Evolutionary conservation across 1,284 basidiomycete genomes (phyloP).

Genomic region (Trametes versicolor): DNA sequence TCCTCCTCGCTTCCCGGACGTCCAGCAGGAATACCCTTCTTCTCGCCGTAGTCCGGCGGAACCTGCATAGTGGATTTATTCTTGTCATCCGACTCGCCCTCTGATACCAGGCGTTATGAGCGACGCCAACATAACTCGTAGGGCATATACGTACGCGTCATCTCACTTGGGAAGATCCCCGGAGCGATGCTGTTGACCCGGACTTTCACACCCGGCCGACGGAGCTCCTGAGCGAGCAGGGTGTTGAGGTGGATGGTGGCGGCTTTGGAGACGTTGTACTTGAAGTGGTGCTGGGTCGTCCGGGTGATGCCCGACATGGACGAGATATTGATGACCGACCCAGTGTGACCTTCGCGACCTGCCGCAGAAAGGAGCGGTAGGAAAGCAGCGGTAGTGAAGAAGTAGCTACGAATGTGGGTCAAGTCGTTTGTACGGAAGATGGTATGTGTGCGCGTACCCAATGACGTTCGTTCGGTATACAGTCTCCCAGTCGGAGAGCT

Average conservation of each 20-base stretch:
- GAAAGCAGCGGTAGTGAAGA: slow-evolving; percentile 51
- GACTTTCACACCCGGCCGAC: slow-evolving; percentile 45
- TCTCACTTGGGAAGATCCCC: slow-evolving; percentile 50
- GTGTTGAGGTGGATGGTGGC: slow-evolving; percentile 50
- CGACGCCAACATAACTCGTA: no score
- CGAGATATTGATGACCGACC: slow-evolving; percentile 49
- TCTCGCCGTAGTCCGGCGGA: slow-evolving; percentile 43
- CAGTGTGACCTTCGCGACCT: slow-evolving; percentile 41
- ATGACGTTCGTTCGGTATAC: slow-evolving; percentile 51
- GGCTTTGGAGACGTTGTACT: slow-evolving; percentile 51
- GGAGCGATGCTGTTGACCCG: slow-evolving; percentile 52
- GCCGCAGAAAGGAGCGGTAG: slow-evolving; percentile 51
- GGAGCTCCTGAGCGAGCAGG: slow-evolving; percentile 50
- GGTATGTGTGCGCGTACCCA: slow-evolving; percentile 31
- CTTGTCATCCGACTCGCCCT: slow-evolving; percentile 44
- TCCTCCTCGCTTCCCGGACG: slow-evolving; percentile 49
- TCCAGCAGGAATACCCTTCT: slow-evolving; percentile 51
- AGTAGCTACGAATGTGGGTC: no score
- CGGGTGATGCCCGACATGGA: slow-evolving; percentile 51
- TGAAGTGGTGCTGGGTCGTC: slow-evolving; percentile 50
- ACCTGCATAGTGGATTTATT: slow-evolving; percentile 48
- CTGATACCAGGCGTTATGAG: slow-evolving; percentile 21
- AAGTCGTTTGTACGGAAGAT: no score
- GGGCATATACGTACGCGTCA: slow-evolving; percentile 47
- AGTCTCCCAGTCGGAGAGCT: slow-evolving; percentile 47